Percentiles rank a stretch among this genome's conserved stretches.
phyloP scores from a whole-genome alignment of 2,329 filamentous ascomycete genomes.

The Aureobasidium melanogenum region DNA sequence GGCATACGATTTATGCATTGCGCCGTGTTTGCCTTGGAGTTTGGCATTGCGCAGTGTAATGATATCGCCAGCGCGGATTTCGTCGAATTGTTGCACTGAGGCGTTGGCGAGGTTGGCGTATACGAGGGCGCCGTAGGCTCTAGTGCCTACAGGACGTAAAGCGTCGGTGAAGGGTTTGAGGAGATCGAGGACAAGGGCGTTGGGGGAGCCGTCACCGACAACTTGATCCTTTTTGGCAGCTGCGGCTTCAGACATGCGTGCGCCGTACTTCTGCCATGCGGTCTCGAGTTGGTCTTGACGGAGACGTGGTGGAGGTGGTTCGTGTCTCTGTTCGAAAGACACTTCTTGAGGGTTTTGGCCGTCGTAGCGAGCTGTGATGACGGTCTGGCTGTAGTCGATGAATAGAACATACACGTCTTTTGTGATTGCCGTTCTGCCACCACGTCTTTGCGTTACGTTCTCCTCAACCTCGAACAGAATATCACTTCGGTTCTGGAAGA shows the following conservation, averaged over 20 bases:
- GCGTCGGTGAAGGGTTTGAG: constrained; percentile 62
- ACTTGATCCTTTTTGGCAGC: constrained; percentile 66
- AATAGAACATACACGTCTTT: constrained; percentile 84
- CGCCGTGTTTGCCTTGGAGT: constrained; percentile 90
- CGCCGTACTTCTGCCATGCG: constrained; percentile 72
- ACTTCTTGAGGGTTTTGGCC: constrained; percentile 63
- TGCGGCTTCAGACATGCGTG: constrained; percentile 64
- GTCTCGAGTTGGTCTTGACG: constrained; percentile 91
- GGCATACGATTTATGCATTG: constrained; percentile 91
- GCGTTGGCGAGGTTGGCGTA: constrained; percentile 95
- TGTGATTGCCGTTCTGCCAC: constrained; percentile 61
- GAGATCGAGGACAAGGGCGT: constrained; percentile 68
- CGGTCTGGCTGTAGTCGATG: constrained; percentile 91
- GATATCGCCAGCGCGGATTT: constrained; percentile 89
- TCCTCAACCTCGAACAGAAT: constrained; percentile 77
- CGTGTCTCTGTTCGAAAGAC: constrained; percentile 74
- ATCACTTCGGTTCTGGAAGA: constrained; percentile 74
- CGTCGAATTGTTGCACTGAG: constrained; percentile 78
- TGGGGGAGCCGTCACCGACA: constrained; percentile 76
- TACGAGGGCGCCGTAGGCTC: constrained; percentile 82
- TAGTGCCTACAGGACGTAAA: constrained; percentile 74
- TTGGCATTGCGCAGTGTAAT: constrained; percentile 85
- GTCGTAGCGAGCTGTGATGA: constrained; percentile 74
- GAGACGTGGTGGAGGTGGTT: constrained; percentile 68
- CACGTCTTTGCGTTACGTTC: constrained; percentile 57